Evolutionary conservation across 177 flowering plant species (phyloP).

Genomic region (Vitis hybrid): DNA sequence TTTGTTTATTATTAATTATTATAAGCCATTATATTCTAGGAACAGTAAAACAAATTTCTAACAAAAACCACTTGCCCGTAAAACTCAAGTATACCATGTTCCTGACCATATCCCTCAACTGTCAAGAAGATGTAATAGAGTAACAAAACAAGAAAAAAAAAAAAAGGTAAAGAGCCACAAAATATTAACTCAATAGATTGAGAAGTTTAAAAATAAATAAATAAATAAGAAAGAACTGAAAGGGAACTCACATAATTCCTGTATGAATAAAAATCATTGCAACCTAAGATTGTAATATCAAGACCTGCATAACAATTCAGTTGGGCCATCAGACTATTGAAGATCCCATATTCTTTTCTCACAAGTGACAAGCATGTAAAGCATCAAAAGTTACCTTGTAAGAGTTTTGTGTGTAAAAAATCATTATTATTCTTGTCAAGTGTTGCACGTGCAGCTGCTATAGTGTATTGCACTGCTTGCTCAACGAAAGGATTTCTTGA

Average conservation of each 20-base stretch:
- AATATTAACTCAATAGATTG: too few species aligned
- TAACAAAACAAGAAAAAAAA: background rate
- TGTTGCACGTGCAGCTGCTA: constrained; percentile 76
- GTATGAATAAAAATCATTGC: constrained; percentile 94
- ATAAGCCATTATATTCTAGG: too few species aligned
- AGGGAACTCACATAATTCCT: constrained; percentile 62
- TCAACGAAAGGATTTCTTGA: constrained; percentile 89
- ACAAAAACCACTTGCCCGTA: too few species aligned
- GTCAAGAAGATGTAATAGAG: too few species aligned
- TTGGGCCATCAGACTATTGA: constrained; percentile 24
- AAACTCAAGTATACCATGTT: too few species aligned
- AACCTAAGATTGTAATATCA: constrained; percentile 86
- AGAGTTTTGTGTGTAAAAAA: constrained; percentile 51
- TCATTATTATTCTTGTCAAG: constrained; percentile 56
- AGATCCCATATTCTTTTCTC: background rate
- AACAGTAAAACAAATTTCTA: too few species aligned
- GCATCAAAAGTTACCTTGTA: constrained; percentile 58
- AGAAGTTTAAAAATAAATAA: background rate
- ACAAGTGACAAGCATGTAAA: background rate
- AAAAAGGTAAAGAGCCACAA: constrained; percentile 5
- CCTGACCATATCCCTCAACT: too few species aligned
- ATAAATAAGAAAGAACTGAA: background rate
- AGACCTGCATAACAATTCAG: constrained; percentile 72
- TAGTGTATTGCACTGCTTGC: constrained; percentile 75
- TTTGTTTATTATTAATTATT: too few species aligned